Conservation (phyloP, 805 yeast species). For the Cyberlindnera sargentensis region DNA sequence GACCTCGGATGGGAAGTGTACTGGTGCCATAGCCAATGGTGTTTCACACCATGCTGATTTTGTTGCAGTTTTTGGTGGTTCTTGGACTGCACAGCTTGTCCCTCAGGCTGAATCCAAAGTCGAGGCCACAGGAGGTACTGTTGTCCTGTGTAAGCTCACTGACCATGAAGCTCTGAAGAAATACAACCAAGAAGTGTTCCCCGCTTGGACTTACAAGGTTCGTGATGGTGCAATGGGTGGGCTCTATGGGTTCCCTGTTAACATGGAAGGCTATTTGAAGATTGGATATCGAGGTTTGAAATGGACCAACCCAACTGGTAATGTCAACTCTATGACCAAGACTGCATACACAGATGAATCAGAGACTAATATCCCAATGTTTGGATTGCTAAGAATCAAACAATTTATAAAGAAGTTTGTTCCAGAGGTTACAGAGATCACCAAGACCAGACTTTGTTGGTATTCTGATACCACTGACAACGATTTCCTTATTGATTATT, state of each 20-base stretch:
- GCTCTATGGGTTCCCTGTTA: slow-evolving; percentile 26
- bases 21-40: slow-evolving; percentile 19
- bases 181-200: slow-evolving; percentile 18
- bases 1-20: slow-evolving; percentile 8
- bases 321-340: slow-evolving; percentile 20
- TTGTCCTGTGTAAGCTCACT: slow-evolving; percentile 21
- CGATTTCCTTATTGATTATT: slow-evolving; percentile 29
- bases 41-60: slow-evolving; percentile 1
- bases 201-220: slow-evolving; percentile 26
- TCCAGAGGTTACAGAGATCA: slow-evolving; percentile 22
- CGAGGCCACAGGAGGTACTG: slow-evolving; percentile 28
- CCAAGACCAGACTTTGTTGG: slow-evolving; percentile 27
- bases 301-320: slow-evolving; percentile 23
- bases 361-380: slow-evolving; percentile 24
- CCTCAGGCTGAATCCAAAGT: slow-evolving; percentile 25
- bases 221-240: slow-evolving; percentile 26
- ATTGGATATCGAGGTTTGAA: slow-evolving; percentile 27
- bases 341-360: slow-evolving; percentile 21
- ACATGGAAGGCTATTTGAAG: slow-evolving; percentile 22
- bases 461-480: slow-evolving; percentile 30
- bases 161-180: slow-evolving; percentile 14
- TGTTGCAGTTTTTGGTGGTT: slow-evolving; percentile 10
- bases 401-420: slow-evolving; percentile 19
- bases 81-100: slow-evolving; percentile 16
- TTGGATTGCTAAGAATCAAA: slow-evolving; percentile 23